phyloP scores from a whole-genome alignment of 139 green algal genomes.

The Axilococcus clingmanii region DNA sequence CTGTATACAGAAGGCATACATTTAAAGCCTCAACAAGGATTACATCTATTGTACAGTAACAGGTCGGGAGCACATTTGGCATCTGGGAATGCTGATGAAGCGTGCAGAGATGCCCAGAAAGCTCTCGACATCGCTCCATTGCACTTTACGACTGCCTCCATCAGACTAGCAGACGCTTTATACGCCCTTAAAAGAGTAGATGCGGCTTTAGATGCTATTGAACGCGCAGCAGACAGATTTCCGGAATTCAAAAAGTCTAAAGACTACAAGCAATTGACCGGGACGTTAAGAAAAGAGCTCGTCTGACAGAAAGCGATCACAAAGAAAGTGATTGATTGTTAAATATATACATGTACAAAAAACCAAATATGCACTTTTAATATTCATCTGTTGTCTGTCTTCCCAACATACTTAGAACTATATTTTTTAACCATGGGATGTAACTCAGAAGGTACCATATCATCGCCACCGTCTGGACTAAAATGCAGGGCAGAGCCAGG shows the following conservation, averaged over 20 bases:
- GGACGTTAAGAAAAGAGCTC: not conserved
- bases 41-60: slow-evolving; percentile 50
- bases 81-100: slow-evolving; percentile 29
- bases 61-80: slow-evolving; percentile 28
- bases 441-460: slow-evolving; percentile 36
- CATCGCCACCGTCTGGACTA: slow-evolving; percentile 20
- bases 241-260: not conserved
- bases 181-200: slow-evolving; percentile 23
- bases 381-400: too few relatives aligned
- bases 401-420: slow-evolving; percentile 11
- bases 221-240: not conserved
- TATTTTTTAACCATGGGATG: slow-evolving; percentile 28
- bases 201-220: slow-evolving; percentile 17
- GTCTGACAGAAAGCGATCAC: not conserved
- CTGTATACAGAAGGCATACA: slow-evolving; percentile 19
- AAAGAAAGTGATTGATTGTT: not conserved
- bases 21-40: slow-evolving; percentile 3
- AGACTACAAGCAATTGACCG: not conserved
- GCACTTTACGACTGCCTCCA: slow-evolving; percentile 37
- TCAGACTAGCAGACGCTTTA: slow-evolving; percentile 43
- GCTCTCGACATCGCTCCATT: slow-evolving; percentile 30
- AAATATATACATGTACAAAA: not conserved
- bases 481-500: slow-evolving; percentile 24
- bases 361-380: not conserved
- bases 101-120: slow-evolving; percentile 30